Conservation (phyloP, 139 green algal species). For the Chlamydomonas asymmetrica region DNA sequence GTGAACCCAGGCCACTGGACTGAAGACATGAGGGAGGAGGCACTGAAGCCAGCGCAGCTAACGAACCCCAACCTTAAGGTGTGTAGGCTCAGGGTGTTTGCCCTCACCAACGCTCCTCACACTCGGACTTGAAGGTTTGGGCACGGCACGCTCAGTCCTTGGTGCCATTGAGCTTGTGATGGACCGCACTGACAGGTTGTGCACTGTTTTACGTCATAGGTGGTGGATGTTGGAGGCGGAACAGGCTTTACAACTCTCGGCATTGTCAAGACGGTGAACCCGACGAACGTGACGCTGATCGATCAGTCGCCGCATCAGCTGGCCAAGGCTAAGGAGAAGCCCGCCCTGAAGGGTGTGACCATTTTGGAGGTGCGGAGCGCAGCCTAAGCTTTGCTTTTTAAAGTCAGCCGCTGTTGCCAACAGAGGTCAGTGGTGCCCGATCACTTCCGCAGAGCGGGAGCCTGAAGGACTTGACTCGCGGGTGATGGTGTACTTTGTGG, state of each 20-base stretch:
- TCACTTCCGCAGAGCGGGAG: too few species aligned
- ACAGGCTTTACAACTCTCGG: conserved; percentile 94
- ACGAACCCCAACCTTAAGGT: conserved; percentile 75
- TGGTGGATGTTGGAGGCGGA: conserved; percentile 92
- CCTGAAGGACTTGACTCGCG: too few species aligned
- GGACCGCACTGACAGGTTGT: not conserved
- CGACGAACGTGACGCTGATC: conserved; percentile 88
- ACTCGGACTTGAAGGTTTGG: too few species aligned
- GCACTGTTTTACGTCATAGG: conserved; percentile 34
- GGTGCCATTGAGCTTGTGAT: too few species aligned
- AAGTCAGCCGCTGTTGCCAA: too few species aligned
- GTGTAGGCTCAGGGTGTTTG: not conserved
- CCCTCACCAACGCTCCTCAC: not conserved
- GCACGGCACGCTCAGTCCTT: too few species aligned
- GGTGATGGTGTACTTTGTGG: not conserved
- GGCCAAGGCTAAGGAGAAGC: conserved; percentile 86
- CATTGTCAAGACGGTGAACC: conserved; percentile 73
- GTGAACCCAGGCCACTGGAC: conserved; percentile 94
- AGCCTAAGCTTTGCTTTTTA: too few species aligned
- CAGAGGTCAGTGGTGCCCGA: too few species aligned
- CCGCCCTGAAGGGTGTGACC: conserved; percentile 83
- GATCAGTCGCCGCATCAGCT: conserved; percentile 96
- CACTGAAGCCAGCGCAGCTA: conserved; percentile 79
- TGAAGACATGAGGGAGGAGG: conserved; percentile 90
- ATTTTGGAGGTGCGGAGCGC: conserved; percentile 85